Conservation (phyloP, 805 yeast species). For the Ogataea ganodermae region DNA sequence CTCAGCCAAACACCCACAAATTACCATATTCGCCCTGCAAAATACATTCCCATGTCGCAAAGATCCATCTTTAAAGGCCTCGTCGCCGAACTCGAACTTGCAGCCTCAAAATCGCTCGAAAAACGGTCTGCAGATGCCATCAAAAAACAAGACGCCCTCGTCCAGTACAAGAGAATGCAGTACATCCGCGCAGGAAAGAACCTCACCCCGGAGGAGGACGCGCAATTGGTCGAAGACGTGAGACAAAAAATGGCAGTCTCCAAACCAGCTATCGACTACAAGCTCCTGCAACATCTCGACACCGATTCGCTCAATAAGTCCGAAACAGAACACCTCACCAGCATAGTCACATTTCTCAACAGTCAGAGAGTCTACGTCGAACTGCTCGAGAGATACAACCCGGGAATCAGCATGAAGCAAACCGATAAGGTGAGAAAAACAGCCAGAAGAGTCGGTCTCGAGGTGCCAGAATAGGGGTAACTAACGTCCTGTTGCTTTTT, state of each 20-base stretch:
- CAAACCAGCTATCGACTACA: conserved; percentile 30
- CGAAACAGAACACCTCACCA: conserved; percentile 48
- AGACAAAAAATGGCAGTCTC: conserved; percentile 33
- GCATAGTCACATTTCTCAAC: conserved; percentile 60
- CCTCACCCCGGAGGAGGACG: conserved; percentile 34
- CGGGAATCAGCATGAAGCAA: conserved; percentile 76
- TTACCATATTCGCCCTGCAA: too few species aligned
- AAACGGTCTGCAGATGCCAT: conserved; percentile 42
- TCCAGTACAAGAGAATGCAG: conserved; percentile 52
- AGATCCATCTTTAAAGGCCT: conserved; percentile 33
- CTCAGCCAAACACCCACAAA: too few species aligned
- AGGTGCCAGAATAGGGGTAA: conserved; percentile 48
- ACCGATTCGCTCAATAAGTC: conserved; percentile 24
- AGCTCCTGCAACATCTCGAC: conserved; percentile 31
- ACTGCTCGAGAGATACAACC: conserved; percentile 81
- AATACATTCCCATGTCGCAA: conserved; percentile 25
- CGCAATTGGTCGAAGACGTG: conserved; percentile 38
- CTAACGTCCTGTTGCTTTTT: neutral
- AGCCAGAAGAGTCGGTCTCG: conserved; percentile 87
- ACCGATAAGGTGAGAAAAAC: conserved; percentile 76
- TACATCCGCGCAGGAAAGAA: conserved; percentile 41
- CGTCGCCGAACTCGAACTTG: conserved; percentile 41
- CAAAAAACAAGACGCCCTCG: conserved; percentile 47
- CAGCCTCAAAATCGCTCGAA: conserved; percentile 39
- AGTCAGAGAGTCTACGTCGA: conserved; percentile 79